Conservation (phyloP, 2,329 filamentous ascomycete genomes). For the Cercospora brassicicola region DNA sequence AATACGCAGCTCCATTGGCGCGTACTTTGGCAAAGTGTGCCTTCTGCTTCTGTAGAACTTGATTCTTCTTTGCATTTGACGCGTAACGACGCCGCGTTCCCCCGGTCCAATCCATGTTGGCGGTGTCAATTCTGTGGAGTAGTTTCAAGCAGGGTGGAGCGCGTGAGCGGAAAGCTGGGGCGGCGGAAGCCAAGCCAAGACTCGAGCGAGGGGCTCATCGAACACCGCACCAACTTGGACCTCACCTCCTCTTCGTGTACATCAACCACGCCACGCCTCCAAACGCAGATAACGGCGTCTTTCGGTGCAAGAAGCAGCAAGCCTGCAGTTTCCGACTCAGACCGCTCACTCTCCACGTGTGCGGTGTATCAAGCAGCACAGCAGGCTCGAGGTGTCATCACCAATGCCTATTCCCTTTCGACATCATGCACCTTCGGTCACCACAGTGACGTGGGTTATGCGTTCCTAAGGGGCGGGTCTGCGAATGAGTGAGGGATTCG, state of each 20-base stretch:
- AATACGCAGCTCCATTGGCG: constrained; percentile 17
- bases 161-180: background rate
- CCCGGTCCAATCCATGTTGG: constrained; percentile 53
- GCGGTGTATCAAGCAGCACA: background rate
- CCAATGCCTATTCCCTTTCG: background rate
- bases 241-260: background rate
- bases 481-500: background rate
- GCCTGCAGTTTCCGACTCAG: background rate
- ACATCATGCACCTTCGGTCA: background rate
- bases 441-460: background rate
- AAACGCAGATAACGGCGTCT: background rate
- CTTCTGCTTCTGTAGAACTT: constrained; percentile 45
- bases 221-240: background rate
- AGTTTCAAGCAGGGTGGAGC: background rate
- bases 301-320: background rate
- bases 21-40: constrained; percentile 49
- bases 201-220: background rate
- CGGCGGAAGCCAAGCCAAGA: background rate
- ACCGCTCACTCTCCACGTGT: background rate
- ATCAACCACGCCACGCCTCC: background rate
- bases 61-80: constrained; percentile 38
- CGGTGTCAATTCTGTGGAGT: background rate
- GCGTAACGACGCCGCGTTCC: constrained; percentile 40
- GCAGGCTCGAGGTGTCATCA: background rate
- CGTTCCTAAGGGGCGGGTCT: background rate